phyloP scores from a whole-genome alignment of 208 protist genomes.

The Leishmania tarentolae region DNA sequence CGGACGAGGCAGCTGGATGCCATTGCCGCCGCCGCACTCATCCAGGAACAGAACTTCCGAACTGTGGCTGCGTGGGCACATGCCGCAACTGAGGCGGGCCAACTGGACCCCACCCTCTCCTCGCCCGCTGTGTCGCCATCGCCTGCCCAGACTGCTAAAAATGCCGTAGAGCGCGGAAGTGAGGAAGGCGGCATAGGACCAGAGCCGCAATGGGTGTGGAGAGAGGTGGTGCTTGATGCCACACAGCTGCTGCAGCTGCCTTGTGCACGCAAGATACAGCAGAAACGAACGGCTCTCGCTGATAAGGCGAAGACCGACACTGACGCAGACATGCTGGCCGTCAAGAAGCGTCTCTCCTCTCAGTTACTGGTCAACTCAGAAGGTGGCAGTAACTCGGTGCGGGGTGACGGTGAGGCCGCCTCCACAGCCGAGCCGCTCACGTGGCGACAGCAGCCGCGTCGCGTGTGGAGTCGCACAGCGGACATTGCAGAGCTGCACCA shows the following conservation, averaged over 20 bases:
- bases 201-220: constrained; percentile 18
- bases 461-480: constrained; percentile 15
- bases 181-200: not conserved
- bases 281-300: not conserved
- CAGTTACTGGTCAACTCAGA: not conserved
- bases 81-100: not conserved
- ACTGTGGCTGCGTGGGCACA: constrained; percentile 18
- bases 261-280: no score
- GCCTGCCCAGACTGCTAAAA: not conserved
- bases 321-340: not conserved
- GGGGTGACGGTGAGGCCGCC: not conserved
- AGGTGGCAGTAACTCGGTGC: not conserved
- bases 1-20: constrained; percentile 43
- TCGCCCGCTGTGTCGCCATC: not conserved
- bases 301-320: not conserved
- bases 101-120: not conserved
- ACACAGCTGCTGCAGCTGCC: constrained; percentile 9
- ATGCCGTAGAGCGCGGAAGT: not conserved
- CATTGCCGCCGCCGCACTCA: constrained; percentile 39
- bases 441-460: constrained; percentile 11
- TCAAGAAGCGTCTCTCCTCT: not conserved
- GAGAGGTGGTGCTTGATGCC: constrained; percentile 12
- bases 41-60: constrained; percentile 29
- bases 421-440: not conserved
- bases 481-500: constrained; percentile 13